Conservation (phyloP, 106 monocot genomes). For the Acorus calamus region DNA sequence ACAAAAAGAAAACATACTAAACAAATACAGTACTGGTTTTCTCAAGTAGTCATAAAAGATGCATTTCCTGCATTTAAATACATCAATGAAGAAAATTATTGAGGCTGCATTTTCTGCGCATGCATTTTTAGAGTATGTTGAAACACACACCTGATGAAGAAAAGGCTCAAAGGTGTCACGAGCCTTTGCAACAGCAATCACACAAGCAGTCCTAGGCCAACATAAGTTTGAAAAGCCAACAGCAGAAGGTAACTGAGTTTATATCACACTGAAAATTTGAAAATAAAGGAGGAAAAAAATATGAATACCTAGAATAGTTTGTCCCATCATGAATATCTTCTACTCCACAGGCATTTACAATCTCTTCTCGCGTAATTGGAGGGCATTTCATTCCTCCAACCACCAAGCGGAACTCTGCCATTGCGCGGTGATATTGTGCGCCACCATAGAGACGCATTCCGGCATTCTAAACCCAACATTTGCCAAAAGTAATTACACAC, state of each 20-base stretch:
- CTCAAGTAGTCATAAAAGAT: too few relatives aligned
- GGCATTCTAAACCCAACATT: conserved; percentile 42
- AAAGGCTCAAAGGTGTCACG: conserved; percentile 89
- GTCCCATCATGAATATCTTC: conserved; percentile 99
- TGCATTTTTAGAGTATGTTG: background rate
- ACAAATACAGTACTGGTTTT: too few relatives aligned
- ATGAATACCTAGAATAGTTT: conserved; percentile 72
- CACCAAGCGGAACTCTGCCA: conserved; percentile 89
- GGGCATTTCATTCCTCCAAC: conserved; percentile 79
- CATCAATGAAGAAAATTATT: background rate
- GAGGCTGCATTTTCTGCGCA: too few relatives aligned
- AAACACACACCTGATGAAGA: conserved; percentile 77
- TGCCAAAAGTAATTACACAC: too few relatives aligned
- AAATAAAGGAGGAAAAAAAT: background rate
- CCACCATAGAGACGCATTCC: conserved; percentile 98
- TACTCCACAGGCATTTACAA: conserved; percentile 96
- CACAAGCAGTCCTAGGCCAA: conserved; percentile 72
- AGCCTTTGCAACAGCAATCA: conserved; percentile 88
- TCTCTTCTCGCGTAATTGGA: conserved; percentile 92
- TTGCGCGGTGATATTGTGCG: conserved; percentile 92
- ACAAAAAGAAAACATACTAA: too few relatives aligned
- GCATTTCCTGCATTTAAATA: background rate
- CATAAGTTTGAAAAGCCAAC: background rate
- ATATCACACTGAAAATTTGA: background rate
- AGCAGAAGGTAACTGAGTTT: background rate